phyloP scores from a whole-genome alignment of 345 rosid genomes.

The Zanthoxylum bungeanum region DNA sequence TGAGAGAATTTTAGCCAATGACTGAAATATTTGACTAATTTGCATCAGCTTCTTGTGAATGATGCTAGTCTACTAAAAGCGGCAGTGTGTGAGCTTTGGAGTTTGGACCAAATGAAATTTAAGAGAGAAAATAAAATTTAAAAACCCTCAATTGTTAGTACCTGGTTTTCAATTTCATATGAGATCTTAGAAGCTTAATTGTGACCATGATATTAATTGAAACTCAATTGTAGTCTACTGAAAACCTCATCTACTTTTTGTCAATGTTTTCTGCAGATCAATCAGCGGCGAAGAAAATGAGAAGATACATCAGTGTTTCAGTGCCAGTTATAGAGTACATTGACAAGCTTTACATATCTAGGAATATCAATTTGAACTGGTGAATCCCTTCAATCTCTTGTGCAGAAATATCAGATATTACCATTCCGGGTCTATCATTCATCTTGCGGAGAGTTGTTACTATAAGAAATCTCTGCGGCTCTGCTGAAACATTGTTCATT shows the following conservation, averaged over 20 bases:
- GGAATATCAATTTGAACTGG: slow-evolving; percentile 79
- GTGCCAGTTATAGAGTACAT: slow-evolving; percentile 63
- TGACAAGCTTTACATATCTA: slow-evolving; percentile 64
- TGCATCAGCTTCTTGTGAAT: too few relatives aligned
- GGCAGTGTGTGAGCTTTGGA: too few relatives aligned
- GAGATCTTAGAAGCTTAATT: neutral
- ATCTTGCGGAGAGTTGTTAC: neutral
- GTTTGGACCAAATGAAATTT: too few relatives aligned
- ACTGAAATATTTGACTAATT: too few relatives aligned
- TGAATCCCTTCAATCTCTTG: slow-evolving; percentile 21
- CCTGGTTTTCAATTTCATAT: neutral
- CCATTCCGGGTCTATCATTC: neutral
- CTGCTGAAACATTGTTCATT: neutral
- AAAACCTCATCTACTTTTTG: neutral
- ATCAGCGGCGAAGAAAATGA: slow-evolving; percentile 79
- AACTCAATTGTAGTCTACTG: neutral
- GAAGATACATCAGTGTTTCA: slow-evolving; percentile 61
- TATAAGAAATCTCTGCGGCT: neutral
- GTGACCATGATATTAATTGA: neutral
- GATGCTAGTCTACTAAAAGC: too few relatives aligned
- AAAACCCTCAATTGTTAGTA: neutral
- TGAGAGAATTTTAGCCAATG: too few relatives aligned
- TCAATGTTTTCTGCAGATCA: slow-evolving; percentile 37
- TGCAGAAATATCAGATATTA: neutral
- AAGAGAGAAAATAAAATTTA: too few relatives aligned